Percentiles rank a stretch among this genome's conserved stretches.
phyloP scores from a whole-genome alignment of 2,329 filamentous ascomycete genomes.

The Botrytis porri region DNA sequence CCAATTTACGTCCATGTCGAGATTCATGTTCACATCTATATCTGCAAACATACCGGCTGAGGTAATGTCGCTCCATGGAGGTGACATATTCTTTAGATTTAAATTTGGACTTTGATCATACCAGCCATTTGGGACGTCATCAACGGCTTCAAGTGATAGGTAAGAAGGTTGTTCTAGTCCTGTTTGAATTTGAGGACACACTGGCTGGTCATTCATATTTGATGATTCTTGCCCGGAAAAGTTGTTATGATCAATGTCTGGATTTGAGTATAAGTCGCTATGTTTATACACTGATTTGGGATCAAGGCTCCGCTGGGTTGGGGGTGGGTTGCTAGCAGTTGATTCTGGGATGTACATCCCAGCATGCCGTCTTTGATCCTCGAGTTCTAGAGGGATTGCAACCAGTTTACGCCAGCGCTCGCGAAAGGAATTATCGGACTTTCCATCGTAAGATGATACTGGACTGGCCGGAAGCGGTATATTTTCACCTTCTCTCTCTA shows the following conservation, averaged over 20 bases:
- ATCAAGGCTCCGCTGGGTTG: background rate
- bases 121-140: background rate
- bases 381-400: slow-evolving; percentile 7
- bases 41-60: slow-evolving; percentile 30
- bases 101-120: slow-evolving; percentile 20
- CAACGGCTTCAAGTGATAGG: slow-evolving; percentile 15
- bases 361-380: background rate
- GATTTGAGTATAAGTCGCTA: background rate
- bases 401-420: slow-evolving; percentile 38
- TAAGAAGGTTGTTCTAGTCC: background rate
- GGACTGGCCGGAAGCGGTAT: slow-evolving; percentile 35
- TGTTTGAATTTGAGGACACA: slow-evolving; percentile 7
- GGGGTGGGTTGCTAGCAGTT: background rate
- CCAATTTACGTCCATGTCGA: slow-evolving; percentile 41
- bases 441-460: slow-evolving; percentile 29
- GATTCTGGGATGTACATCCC: background rate
- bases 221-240: slow-evolving; percentile 15
- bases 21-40: slow-evolving; percentile 34
- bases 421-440: slow-evolving; percentile 28
- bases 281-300: background rate
- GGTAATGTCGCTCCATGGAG: slow-evolving; percentile 33
- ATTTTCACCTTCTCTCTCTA: slow-evolving; percentile 31
- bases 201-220: slow-evolving; percentile 2
- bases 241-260: background rate
- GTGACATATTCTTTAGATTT: slow-evolving; percentile 26